Conservation (phyloP, 345 rosid genomes). For the Boechera stricta region DNA sequence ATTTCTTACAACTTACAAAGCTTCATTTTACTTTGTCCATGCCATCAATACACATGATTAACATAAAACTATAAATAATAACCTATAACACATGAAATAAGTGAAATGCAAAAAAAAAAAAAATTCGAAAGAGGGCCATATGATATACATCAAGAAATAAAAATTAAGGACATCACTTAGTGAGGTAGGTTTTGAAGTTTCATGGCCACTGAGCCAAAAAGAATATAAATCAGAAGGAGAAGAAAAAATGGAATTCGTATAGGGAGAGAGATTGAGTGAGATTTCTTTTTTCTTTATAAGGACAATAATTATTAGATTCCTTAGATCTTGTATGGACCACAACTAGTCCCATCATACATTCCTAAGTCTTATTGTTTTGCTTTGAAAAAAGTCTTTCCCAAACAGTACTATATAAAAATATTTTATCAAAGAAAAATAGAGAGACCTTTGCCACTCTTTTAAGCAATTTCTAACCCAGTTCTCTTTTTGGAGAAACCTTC, state of each 20-base stretch:
- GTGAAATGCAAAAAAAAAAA: conserved; percentile 6
- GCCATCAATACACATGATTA: conserved; percentile 24
- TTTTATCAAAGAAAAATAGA: neutral
- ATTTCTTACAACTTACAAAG: conserved; percentile 29
- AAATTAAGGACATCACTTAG: neutral
- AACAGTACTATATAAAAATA: conserved; percentile 1
- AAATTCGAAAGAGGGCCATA: neutral
- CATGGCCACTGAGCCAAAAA: neutral
- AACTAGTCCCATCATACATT: conserved; percentile 44
- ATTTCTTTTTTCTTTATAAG: conserved; percentile 38
- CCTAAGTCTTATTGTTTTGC: conserved; percentile 36
- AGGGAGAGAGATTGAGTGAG: conserved; percentile 39
- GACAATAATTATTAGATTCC: conserved; percentile 50
- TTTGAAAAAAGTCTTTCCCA: conserved; percentile 19
- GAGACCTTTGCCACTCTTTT: conserved; percentile 47
- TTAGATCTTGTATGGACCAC: conserved; percentile 50
- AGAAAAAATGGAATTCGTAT: conserved; percentile 35
- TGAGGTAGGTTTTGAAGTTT: conserved; percentile 8
- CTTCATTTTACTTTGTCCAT: conserved; percentile 24
- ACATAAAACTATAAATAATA: neutral
- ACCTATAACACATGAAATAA: neutral
- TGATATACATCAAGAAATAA: neutral
- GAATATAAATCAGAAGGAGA: neutral
- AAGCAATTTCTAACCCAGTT: conserved; percentile 44
- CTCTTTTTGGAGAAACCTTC: conserved; percentile 39